Conservation (phyloP, 192 early-diverging fungal species). For the Backusella macrospora region DNA sequence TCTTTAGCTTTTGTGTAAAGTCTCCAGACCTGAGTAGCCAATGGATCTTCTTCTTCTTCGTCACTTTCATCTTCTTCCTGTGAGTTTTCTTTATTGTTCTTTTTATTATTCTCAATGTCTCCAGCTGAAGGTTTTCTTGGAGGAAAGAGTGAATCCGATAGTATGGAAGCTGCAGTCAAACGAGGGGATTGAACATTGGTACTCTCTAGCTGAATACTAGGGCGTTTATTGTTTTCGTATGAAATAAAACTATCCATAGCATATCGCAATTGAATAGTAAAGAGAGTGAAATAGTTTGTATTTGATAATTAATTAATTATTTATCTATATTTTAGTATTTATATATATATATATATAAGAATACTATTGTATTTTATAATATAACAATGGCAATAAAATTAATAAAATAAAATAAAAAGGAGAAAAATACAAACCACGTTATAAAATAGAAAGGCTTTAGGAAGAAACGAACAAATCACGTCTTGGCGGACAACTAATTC, state of each 20-base stretch:
- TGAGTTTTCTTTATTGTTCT: constrained; percentile 31
- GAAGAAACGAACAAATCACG: not conserved
- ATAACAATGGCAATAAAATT: not conserved
- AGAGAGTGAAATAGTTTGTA: not conserved
- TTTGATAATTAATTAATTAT: not conserved
- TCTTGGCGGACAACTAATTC: not conserved
- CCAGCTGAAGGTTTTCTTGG: constrained; percentile 9
- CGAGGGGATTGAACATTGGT: constrained; percentile 20
- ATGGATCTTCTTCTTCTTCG: constrained; percentile 47
- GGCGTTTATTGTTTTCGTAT: not conserved
- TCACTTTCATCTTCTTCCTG: constrained; percentile 33
- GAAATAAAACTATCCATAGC: constrained; percentile 7
- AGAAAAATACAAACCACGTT: not conserved
- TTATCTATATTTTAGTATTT: not conserved
- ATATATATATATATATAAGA: not conserved
- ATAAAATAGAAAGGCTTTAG: not conserved
- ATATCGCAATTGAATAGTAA: constrained; percentile 14
- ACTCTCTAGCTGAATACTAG: not conserved
- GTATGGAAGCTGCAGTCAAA: constrained; percentile 32
- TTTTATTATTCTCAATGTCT: constrained; percentile 26
- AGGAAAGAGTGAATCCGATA: constrained; percentile 31
- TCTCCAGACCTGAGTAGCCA: constrained; percentile 66
- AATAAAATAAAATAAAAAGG: constrained; percentile 1
- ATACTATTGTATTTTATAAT: not conserved
- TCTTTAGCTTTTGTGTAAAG: constrained; percentile 79